Evolutionary conservation across 1,284 basidiomycete species (phyloP).

Genomic region (Fomitopsis palustris): DNA sequence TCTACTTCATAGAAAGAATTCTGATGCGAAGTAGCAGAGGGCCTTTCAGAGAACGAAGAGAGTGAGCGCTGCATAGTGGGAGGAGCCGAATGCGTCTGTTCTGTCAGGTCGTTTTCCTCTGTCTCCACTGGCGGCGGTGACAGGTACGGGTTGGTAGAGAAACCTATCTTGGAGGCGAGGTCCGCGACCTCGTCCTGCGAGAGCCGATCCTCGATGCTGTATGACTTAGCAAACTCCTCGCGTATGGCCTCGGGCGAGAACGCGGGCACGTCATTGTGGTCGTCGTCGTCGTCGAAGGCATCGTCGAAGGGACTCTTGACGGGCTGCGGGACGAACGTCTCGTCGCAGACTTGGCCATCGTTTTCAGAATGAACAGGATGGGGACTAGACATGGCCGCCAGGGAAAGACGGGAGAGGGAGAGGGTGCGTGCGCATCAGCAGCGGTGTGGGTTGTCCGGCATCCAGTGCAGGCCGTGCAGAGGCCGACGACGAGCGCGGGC

Average conservation of each 20-base stretch:
- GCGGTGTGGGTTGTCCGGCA: neutral
- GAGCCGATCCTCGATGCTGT: constrained; percentile 16
- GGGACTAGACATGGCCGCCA: constrained; percentile 7
- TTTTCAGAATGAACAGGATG: constrained; percentile 12
- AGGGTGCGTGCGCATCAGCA: neutral
- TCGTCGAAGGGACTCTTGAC: constrained; percentile 49
- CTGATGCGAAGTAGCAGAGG: constrained; percentile 18
- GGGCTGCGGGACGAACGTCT: neutral
- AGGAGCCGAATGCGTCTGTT: constrained; percentile 12
- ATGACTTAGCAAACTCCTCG: constrained; percentile 52
- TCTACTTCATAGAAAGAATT: constrained; percentile 30
- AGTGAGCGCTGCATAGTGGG: constrained; percentile 19
- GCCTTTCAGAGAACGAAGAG: constrained; percentile 16
- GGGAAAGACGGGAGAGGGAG: neutral
- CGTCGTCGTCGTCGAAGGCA: constrained; percentile 60
- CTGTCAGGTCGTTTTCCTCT: constrained; percentile 20
- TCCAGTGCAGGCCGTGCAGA: neutral
- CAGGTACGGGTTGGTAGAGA: constrained; percentile 38
- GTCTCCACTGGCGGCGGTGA: constrained; percentile 60
- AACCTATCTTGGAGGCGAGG: constrained; percentile 25
- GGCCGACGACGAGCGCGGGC: neutral
- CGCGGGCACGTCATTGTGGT: constrained; percentile 39
- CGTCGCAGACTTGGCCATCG: constrained; percentile 7
- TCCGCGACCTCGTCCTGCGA: constrained; percentile 16
- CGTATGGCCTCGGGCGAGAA: constrained; percentile 59